phyloP scores from a whole-genome alignment of 2,329 filamentous ascomycete species.

The Trichoderma sp. region DNA sequence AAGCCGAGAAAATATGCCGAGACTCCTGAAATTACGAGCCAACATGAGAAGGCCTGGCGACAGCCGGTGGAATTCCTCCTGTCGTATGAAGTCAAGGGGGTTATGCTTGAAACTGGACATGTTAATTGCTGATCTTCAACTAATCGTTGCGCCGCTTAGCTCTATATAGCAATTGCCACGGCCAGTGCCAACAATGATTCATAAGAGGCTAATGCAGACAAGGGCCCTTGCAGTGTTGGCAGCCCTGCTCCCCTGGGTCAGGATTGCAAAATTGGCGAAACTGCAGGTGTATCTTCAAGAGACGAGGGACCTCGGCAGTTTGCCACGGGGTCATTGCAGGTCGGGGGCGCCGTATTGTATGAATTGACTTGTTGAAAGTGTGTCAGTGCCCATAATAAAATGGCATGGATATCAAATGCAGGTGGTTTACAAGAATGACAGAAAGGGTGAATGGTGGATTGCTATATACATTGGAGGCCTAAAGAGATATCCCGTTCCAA shows the following conservation, averaged over 20 bases:
- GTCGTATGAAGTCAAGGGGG: not conserved
- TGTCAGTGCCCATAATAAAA: not conserved
- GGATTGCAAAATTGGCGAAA: not conserved
- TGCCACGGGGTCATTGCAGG: not conserved
- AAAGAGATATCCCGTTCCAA: not conserved
- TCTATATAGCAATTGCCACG: not conserved
- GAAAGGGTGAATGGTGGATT: not conserved
- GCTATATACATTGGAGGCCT: not conserved
- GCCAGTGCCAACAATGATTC: not conserved
- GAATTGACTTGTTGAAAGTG: not conserved
- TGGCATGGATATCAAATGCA: not conserved
- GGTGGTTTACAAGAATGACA: not conserved
- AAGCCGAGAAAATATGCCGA: not conserved
- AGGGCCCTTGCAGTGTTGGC: not conserved
- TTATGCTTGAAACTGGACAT: not conserved
- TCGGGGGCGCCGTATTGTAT: not conserved
- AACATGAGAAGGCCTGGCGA: not conserved
- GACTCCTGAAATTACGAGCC: not conserved
- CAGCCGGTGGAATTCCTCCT: not conserved
- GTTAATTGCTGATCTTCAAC: not conserved
- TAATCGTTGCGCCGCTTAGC: not conserved
- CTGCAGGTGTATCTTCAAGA: not conserved
- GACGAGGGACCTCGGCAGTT: not conserved
- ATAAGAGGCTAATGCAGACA: not conserved
- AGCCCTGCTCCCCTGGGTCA: not conserved